Evolutionary conservation across 2,329 filamentous ascomycete species (phyloP).

Genomic region (Fusarium aywerte): DNA sequence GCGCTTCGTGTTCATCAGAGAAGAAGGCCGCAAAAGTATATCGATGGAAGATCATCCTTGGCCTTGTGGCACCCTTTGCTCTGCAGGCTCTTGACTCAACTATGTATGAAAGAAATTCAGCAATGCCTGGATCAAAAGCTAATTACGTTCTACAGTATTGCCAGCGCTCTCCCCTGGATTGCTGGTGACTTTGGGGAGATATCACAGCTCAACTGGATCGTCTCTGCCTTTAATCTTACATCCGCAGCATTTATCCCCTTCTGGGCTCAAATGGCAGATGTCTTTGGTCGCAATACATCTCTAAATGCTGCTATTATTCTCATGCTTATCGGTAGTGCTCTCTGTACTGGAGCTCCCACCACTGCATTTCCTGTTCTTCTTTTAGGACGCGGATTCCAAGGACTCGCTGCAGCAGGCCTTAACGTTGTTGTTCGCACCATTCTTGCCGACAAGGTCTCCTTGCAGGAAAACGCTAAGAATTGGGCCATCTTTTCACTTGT

Average conservation of each 20-base stretch:
- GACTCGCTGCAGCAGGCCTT: slow-evolving; percentile 69
- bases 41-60: slow-evolving; percentile 68
- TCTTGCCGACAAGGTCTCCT: slow-evolving; percentile 71
- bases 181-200: slow-evolving; percentile 70
- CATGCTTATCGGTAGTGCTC: slow-evolving; percentile 68
- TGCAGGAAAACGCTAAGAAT: slow-evolving; percentile 70
- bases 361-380: slow-evolving; percentile 68
- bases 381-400: slow-evolving; percentile 71
- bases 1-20: slow-evolving; percentile 50
- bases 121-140: neutral
- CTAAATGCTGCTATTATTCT: slow-evolving; percentile 67
- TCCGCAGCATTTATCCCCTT: slow-evolving; percentile 74
- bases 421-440: slow-evolving; percentile 70
- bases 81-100: slow-evolving; percentile 72
- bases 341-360: slow-evolving; percentile 68
- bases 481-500: slow-evolving; percentile 71
- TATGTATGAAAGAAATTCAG: slow-evolving; percentile 54
- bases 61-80: slow-evolving; percentile 69
- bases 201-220: slow-evolving; percentile 74
- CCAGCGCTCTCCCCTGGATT: slow-evolving; percentile 61
- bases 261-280: slow-evolving; percentile 72
- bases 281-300: slow-evolving; percentile 70
- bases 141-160: slow-evolving; percentile 44
- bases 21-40: slow-evolving; percentile 53
- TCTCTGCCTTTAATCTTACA: slow-evolving; percentile 74